Evolutionary conservation across 2,329 filamentous ascomycete species (phyloP).

Genomic region (Scleromitrula shiraiana): DNA sequence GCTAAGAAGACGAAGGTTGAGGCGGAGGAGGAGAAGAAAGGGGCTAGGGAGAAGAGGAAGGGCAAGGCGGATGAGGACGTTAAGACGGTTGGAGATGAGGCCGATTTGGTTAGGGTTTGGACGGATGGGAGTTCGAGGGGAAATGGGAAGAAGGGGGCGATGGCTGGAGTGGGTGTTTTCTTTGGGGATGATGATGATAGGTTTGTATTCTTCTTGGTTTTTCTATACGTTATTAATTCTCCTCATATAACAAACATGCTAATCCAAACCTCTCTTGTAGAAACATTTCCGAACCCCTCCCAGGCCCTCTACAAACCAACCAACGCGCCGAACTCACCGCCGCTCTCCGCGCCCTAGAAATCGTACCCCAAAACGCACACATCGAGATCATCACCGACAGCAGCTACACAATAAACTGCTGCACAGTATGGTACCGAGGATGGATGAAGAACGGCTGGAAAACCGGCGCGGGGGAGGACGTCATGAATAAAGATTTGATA

Average conservation of each 20-base stretch:
- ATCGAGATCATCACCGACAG: slow-evolving; percentile 83
- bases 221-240: not conserved
- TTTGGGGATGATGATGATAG: slow-evolving; percentile 50
- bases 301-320: slow-evolving; percentile 64
- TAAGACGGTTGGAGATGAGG: slow-evolving; percentile 16
- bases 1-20: slow-evolving; percentile 24
- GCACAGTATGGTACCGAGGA: slow-evolving; percentile 70
- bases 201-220: slow-evolving; percentile 29
- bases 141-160: slow-evolving; percentile 48
- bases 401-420: slow-evolving; percentile 82
- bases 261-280: slow-evolving; percentile 31
- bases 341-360: slow-evolving; percentile 73
- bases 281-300: slow-evolving; percentile 38
- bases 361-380: slow-evolving; percentile 57
- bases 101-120: slow-evolving; percentile 38
- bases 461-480: slow-evolving; percentile 59
- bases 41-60: slow-evolving; percentile 8
- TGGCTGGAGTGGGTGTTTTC: slow-evolving; percentile 55
- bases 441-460: slow-evolving; percentile 76
- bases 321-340: slow-evolving; percentile 93
- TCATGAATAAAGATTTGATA: slow-evolving; percentile 84
- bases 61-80: not conserved
- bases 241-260: not conserved
- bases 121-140: slow-evolving; percentile 55
- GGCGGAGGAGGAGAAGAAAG: slow-evolving; percentile 18